phyloP scores from a whole-genome alignment of 192 early-diverging fungal species.

The Rhizoclosmatium globosum region DNA sequence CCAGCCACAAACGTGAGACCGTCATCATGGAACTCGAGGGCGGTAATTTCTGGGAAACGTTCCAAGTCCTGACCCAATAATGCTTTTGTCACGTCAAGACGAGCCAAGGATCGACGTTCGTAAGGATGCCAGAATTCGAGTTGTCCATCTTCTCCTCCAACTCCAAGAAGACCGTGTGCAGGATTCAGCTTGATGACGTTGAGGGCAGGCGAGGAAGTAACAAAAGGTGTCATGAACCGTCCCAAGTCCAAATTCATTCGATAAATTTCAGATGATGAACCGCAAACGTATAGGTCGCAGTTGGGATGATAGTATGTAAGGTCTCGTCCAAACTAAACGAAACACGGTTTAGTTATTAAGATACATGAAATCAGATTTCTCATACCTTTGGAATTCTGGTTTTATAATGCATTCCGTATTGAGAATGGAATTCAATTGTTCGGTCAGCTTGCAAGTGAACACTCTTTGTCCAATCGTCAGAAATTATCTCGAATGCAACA shows the following conservation, averaged over 20 bases:
- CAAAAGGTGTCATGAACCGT: constrained; percentile 85
- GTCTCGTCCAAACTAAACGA: constrained; percentile 81
- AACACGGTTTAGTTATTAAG: background rate
- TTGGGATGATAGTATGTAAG: constrained; percentile 90
- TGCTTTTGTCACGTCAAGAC: constrained; percentile 69
- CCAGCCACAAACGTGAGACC: constrained; percentile 88
- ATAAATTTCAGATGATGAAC: constrained; percentile 84
- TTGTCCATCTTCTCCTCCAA: constrained; percentile 85
- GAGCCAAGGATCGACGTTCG: constrained; percentile 65
- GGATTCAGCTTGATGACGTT: constrained; percentile 78
- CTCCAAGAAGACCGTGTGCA: constrained; percentile 91
- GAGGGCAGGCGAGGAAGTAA: constrained; percentile 69
- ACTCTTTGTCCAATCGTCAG: constrained; percentile 98
- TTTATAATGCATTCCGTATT: constrained; percentile 93
- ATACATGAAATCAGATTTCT: background rate
- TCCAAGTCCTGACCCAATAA: constrained; percentile 40
- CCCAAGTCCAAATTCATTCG: constrained; percentile 93
- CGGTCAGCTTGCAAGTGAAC: constrained; percentile 92
- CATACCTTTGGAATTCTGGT: constrained; percentile 87
- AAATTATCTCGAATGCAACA: constrained; percentile 79
- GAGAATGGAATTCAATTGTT: constrained; percentile 91
- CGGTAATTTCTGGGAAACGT: constrained; percentile 68
- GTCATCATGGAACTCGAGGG: constrained; percentile 84
- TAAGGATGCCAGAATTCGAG: constrained; percentile 96
- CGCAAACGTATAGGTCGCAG: constrained; percentile 89